Evolutionary conservation across 2,329 filamentous ascomycete species (phyloP).

Genomic region (Madurella mycetomatis): DNA sequence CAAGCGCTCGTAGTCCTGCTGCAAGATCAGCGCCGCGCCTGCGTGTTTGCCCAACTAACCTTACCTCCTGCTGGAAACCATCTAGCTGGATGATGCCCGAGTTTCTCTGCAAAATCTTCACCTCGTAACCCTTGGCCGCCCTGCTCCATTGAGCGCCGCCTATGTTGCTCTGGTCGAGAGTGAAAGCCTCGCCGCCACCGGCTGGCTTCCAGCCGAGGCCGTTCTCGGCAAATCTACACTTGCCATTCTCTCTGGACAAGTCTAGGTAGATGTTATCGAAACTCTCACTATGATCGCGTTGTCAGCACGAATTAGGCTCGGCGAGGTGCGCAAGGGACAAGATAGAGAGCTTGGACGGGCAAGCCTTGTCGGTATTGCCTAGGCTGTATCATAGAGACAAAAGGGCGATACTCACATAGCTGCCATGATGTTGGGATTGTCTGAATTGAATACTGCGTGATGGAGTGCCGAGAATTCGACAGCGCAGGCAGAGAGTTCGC

Average conservation of each 20-base stretch:
- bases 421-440: conserved; percentile 17
- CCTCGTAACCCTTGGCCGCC: conserved; percentile 85
- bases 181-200: conserved; percentile 85
- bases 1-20: conserved; percentile 79
- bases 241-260: conserved; percentile 85
- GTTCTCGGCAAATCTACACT: conserved; percentile 90
- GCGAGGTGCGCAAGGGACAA: no score
- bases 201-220: conserved; percentile 94
- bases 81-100: conserved; percentile 89
- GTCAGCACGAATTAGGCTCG: conserved; percentile 9
- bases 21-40: conserved; percentile 13
- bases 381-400: not conserved
- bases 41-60: conserved; percentile 28
- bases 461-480: not conserved
- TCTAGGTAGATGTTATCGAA: conserved; percentile 98
- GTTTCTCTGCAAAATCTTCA: conserved; percentile 83
- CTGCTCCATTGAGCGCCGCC: conserved; percentile 89
- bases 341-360: not conserved
- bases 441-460: not conserved
- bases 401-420: conserved; percentile 20
- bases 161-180: conserved; percentile 82
- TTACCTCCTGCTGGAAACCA: conserved; percentile 80
- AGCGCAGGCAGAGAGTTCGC: not conserved
- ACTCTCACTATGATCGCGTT: conserved; percentile 59
- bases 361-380: no score